A percentile compares a stretch with the other conserved stretches of the same genome.
phyloP scores from a whole-genome alignment of 2,329 filamentous ascomycete species.

The Biscogniauxia sp. region DNA sequence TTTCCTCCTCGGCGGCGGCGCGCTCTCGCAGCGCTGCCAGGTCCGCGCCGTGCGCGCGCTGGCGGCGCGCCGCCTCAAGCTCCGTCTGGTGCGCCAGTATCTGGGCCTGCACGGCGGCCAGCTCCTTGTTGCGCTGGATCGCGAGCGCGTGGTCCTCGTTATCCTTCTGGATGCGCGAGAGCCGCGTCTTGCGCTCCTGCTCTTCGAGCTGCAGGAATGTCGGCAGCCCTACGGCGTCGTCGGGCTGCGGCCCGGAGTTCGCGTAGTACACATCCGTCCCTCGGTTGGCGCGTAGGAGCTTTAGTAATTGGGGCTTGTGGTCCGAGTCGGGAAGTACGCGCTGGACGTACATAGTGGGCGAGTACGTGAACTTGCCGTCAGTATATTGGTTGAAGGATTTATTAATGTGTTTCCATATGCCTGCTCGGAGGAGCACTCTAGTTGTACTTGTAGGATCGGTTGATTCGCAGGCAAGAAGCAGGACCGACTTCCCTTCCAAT shows the following conservation, averaged over 20 bases:
- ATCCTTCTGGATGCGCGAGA: conserved; percentile 45
- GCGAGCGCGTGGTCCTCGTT: conserved; percentile 48
- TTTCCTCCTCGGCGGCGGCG: conserved; percentile 46
- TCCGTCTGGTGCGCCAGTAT: conserved; percentile 49
- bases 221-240: conserved; percentile 52
- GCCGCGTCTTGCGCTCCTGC: conserved; percentile 46
- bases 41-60: conserved; percentile 46
- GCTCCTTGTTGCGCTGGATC: conserved; percentile 49
- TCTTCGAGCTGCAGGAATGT: conserved; percentile 49
- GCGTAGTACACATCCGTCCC: conserved; percentile 54
- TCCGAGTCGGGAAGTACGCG: conserved; percentile 44
- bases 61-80: conserved; percentile 50
- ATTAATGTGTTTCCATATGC: conserved; percentile 65
- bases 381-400: conserved; percentile 55
- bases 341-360: conserved; percentile 60
- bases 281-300: conserved; percentile 50
- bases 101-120: conserved; percentile 50
- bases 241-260: conserved; percentile 51
- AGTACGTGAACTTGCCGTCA: conserved; percentile 56
- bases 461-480: conserved; percentile 60
- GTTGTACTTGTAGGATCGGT: conserved; percentile 53
- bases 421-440: conserved; percentile 58
- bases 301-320: conserved; percentile 41
- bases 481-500: conserved; percentile 55
- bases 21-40: conserved; percentile 42